phyloP scores from a whole-genome alignment of 345 rosid genomes.

The Pseudoturritis turrita region DNA sequence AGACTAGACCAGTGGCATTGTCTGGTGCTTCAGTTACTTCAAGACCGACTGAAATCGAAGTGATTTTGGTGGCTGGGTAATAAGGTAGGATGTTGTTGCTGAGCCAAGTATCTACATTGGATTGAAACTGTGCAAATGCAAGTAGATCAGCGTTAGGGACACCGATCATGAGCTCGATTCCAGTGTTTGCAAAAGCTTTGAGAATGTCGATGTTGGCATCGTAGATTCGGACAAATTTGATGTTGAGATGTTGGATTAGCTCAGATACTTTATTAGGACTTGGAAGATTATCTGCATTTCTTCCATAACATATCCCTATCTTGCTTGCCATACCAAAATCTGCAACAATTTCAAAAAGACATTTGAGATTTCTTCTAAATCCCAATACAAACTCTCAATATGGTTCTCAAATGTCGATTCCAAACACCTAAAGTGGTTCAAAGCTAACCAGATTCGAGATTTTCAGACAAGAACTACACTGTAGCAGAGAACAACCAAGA shows the following conservation, averaged over 20 bases:
- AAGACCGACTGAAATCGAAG: constrained; percentile 75
- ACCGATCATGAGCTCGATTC: constrained; percentile 84
- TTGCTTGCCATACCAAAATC: constrained; percentile 60
- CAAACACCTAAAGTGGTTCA: neutral
- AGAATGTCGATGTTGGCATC: constrained; percentile 88
- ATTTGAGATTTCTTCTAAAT: neutral
- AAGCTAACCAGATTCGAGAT: constrained; percentile 12
- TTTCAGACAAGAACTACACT: constrained; percentile 2
- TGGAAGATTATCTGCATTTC: constrained; percentile 96
- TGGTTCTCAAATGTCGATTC: neutral
- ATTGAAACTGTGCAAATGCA: constrained; percentile 82
- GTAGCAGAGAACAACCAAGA: neutral
- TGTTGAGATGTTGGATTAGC: constrained; percentile 57
- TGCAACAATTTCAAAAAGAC: constrained; percentile 13
- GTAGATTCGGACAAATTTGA: constrained; percentile 75
- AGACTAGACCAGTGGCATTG: constrained; percentile 59
- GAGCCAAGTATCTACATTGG: constrained; percentile 87
- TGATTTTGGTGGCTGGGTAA: constrained; percentile 77
- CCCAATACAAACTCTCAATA: neutral
- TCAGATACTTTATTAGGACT: constrained; percentile 68
- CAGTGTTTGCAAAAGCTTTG: constrained; percentile 86
- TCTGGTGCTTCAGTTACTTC: constrained; percentile 66
- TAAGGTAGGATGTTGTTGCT: constrained; percentile 78
- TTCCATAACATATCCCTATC: constrained; percentile 87
- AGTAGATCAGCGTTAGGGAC: constrained; percentile 76